Conservation (phyloP, 164 flowering plant genomes). For the Nymphaea colorata region DNA sequence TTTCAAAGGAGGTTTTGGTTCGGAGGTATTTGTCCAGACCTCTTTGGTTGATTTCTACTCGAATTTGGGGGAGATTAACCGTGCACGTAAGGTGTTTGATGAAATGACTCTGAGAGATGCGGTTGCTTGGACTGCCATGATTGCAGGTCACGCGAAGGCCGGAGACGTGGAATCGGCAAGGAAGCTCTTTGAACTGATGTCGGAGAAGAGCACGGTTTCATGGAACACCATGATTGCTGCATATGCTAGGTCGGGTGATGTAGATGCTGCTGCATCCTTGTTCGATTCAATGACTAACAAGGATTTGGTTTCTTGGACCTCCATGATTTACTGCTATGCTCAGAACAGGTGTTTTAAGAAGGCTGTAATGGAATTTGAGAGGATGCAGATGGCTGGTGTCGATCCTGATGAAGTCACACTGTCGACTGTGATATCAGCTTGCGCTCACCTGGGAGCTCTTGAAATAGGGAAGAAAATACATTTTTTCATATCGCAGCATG, state of each 20-base stretch:
- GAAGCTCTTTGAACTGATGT: conserved; percentile 54
- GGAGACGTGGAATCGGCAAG: conserved; percentile 48
- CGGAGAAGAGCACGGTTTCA: conserved; percentile 43
- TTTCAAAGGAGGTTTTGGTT: conserved; percentile 52
- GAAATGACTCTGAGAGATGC: conserved; percentile 72
- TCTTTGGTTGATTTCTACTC: conserved; percentile 53
- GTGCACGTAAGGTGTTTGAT: conserved; percentile 50
- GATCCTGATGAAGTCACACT: conserved; percentile 57
- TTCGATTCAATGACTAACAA: conserved; percentile 39
- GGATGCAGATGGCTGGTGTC: conserved; percentile 36
- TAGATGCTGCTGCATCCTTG: conserved; percentile 36
- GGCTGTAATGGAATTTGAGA: conserved; percentile 38
- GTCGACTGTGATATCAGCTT: conserved; percentile 59
- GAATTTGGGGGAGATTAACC: conserved; percentile 16
- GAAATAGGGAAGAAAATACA: conserved; percentile 56
- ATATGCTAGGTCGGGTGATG: conserved; percentile 38
- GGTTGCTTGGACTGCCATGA: conserved; percentile 58
- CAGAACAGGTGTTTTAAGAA: conserved; percentile 31
- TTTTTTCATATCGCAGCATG: conserved; percentile 20
- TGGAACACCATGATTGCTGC: conserved; percentile 78
- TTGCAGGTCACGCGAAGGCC: conserved; percentile 26
- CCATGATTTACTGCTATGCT: conserved; percentile 68
- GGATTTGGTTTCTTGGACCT: conserved; percentile 79
- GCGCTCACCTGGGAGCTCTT: conserved; percentile 82
- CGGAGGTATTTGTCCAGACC: conserved; percentile 53